Evolutionary conservation across 225 moss, liverwort and hornwort genomes (phyloP).

Genomic region (Pseudisothecium myosuroides): DNA sequence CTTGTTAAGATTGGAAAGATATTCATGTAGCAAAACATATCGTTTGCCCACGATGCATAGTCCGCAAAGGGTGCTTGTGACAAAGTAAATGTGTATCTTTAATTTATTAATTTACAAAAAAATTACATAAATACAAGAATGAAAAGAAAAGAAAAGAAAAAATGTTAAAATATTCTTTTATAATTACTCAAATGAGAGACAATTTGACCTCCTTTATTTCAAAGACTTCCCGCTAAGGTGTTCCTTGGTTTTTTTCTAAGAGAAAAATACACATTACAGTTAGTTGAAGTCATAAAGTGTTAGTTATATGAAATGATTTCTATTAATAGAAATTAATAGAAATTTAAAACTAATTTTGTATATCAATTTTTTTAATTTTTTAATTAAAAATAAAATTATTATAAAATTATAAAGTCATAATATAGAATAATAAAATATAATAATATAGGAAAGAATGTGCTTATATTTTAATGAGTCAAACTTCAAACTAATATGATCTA

Average conservation of each 20-base stretch:
- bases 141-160: not conserved
- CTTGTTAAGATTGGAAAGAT: no score
- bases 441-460: not conserved
- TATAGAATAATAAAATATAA: not conserved
- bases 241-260: not conserved
- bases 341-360: not conserved
- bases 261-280: not conserved
- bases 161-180: no score
- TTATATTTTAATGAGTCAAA: not conserved
- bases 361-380: not conserved
- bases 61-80: no score
- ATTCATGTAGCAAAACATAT: no score
- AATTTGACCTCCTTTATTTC: not conserved
- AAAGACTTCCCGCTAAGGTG: not conserved
- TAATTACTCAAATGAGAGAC: accelerated
- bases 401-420: not conserved
- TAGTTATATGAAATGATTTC: not conserved
- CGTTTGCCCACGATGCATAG: no score
- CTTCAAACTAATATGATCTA: not conserved
- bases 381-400: not conserved
- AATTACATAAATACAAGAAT: not conserved
- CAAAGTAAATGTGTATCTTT: no score
- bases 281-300: not conserved
- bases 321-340: not conserved
- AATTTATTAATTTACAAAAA: no score